Percentiles rank a stretch among this genome's conserved stretches.
Conservation (phyloP, 805 yeast genomes). For the Nakazawaea wyomingensis region DNA sequence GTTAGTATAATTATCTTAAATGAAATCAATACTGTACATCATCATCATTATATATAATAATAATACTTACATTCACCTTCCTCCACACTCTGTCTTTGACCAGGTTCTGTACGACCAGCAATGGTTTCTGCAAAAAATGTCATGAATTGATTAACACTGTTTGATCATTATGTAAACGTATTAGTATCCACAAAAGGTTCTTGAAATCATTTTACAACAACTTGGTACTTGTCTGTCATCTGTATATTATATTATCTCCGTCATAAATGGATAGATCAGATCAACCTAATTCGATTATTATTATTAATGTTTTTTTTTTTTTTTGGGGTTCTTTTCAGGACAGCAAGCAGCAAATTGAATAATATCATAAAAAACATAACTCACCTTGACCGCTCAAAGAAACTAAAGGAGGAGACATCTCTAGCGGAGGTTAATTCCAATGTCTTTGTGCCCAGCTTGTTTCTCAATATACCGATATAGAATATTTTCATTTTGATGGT, state of each 20-base stretch:
- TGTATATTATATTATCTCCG: too few relatives aligned
- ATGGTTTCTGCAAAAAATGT: conserved; percentile 90
- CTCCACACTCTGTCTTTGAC: conserved; percentile 92
- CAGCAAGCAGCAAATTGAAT: background rate
- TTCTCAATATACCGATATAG: conserved; percentile 82
- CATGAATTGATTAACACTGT: conserved; percentile 85
- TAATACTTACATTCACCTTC: conserved; percentile 50
- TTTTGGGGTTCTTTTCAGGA: background rate
- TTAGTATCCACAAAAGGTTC: background rate
- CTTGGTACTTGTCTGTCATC: too few relatives aligned
- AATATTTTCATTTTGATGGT: conserved; percentile 82
- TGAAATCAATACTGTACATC: too few relatives aligned
- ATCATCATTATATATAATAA: too few relatives aligned
- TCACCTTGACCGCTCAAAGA: conserved; percentile 69
- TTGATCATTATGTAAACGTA: background rate
- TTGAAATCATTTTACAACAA: too few relatives aligned
- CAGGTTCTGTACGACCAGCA: conserved; percentile 78
- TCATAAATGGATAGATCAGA: too few relatives aligned
- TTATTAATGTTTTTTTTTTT: too few relatives aligned
- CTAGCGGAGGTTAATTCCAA: conserved; percentile 74
- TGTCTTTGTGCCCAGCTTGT: conserved; percentile 51
- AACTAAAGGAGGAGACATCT: conserved; percentile 81
- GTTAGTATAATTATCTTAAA: too few relatives aligned
- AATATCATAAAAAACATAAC: conserved; percentile 6
- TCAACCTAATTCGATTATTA: background rate